Percentiles rank a stretch among this genome's conserved stretches.
Evolutionary conservation across 2,329 filamentous ascomycete genomes (phyloP).

Genomic region (Colletotrichum neosansevieriae): DNA sequence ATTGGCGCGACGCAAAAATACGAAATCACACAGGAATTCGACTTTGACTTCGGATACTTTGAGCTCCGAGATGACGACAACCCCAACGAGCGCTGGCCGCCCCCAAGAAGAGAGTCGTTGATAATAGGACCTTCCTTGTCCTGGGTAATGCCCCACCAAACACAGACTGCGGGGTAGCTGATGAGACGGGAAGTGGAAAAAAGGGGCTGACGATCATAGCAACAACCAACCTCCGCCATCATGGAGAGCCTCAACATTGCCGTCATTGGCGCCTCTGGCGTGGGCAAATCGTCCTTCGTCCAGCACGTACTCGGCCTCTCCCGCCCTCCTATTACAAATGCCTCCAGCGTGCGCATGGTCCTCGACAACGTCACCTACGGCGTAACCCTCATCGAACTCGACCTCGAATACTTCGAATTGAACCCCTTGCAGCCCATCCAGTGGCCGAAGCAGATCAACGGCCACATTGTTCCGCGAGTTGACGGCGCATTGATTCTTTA

Average conservation of each 20-base stretch:
- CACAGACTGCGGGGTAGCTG: conserved; percentile 37
- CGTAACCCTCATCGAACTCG: conserved; percentile 74
- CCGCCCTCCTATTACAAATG: conserved; percentile 64
- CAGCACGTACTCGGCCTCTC: conserved; percentile 70
- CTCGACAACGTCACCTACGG: conserved; percentile 69
- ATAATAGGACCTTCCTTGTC: conserved; percentile 53
- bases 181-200: conserved; percentile 40
- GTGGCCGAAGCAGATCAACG: conserved; percentile 77
- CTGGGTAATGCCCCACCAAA: conserved; percentile 50
- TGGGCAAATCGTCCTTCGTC: conserved; percentile 77
- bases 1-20: conserved; percentile 11
- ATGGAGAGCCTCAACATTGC: conserved; percentile 75
- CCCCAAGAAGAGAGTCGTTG: conserved; percentile 63
- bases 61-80: conserved; percentile 53
- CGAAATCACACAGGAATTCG: conserved; percentile 15
- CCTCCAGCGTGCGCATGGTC: conserved; percentile 68
- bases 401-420: conserved; percentile 74
- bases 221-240: conserved; percentile 44
- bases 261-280: conserved; percentile 74
- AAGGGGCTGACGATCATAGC: conserved; percentile 41
- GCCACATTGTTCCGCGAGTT: conserved; percentile 78
- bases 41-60: conserved; percentile 32
- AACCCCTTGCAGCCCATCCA: conserved; percentile 69
- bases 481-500: conserved; percentile 90
- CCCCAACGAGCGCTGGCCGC: conserved; percentile 55